Conservation (phyloP, 768 basidiomycete species). For the Gautieria morchelliformis region DNA sequence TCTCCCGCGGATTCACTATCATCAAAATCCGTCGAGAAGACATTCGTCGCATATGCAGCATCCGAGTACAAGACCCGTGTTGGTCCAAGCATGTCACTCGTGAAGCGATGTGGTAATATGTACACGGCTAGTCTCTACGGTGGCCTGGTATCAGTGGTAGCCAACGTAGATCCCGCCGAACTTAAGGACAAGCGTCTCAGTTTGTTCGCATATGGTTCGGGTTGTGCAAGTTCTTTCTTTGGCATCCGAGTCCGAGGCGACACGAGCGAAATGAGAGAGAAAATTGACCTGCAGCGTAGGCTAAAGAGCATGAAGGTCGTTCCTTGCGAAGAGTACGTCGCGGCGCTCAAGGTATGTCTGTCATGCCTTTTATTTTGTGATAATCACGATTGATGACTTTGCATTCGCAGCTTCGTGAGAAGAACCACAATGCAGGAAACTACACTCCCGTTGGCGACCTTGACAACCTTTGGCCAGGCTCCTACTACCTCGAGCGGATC, state of each 20-base stretch:
- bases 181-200: slow-evolving; percentile 78
- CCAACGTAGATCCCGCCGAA: slow-evolving; percentile 57
- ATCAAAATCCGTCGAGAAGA: slow-evolving; percentile 96
- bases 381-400: slow-evolving; percentile 9
- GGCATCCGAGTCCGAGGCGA: slow-evolving; percentile 80
- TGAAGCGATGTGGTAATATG: slow-evolving; percentile 93
- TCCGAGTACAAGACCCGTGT: slow-evolving; percentile 65
- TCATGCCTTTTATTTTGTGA: neutral
- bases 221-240: slow-evolving; percentile 94
- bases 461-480: slow-evolving; percentile 89
- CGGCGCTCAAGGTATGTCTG: slow-evolving; percentile 56
- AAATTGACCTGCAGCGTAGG: slow-evolving; percentile 72
- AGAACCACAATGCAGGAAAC: slow-evolving; percentile 84
- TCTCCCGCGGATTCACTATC: slow-evolving; percentile 66
- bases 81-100: slow-evolving; percentile 76
- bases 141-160: slow-evolving; percentile 80
- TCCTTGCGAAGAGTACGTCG: slow-evolving; percentile 85
- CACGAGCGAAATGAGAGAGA: slow-evolving; percentile 68
- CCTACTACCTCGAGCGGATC: slow-evolving; percentile 86
- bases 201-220: slow-evolving; percentile 95
- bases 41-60: slow-evolving; percentile 77
- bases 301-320: slow-evolving; percentile 84
- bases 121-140: slow-evolving; percentile 96
- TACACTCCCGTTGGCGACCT: slow-evolving; percentile 81
- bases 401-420: slow-evolving; percentile 73